Conservation (phyloP, 768 basidiomycete species). For the Glaciozyma antarctica region DNA sequence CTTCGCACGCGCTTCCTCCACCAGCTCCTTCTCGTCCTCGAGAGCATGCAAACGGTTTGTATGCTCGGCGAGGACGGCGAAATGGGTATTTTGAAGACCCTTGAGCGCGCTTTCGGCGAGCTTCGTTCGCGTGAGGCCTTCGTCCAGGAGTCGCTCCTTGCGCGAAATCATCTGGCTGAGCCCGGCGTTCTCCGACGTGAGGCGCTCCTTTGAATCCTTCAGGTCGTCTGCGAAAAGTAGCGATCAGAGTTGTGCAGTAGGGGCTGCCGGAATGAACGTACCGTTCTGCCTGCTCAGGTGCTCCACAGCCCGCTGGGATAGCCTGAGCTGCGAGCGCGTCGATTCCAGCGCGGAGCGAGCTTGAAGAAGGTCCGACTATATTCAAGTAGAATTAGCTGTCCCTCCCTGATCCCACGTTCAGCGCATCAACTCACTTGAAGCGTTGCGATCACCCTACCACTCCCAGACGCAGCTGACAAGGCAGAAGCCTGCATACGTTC, state of each 20-base stretch:
- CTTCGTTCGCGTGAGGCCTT: conserved; percentile 75
- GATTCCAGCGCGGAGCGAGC: conserved; percentile 75
- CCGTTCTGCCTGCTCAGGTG: conserved; percentile 40
- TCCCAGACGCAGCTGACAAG: conserved; percentile 38
- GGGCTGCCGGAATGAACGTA: conserved; percentile 39
- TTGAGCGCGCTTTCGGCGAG: conserved; percentile 72
- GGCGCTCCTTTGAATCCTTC: conserved; percentile 73
- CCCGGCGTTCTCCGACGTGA: conserved; percentile 75
- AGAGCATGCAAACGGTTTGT: conserved; percentile 73
- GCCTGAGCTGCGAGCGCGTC: conserved; percentile 67
- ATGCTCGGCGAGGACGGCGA: conserved; percentile 58
- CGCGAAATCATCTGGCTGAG: conserved; percentile 77
- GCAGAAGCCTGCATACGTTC: conserved; percentile 21
- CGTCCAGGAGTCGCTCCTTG: conserved; percentile 77
- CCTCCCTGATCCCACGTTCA: too few species aligned
- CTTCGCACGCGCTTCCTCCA: conserved; percentile 46
- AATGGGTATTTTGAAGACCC: conserved; percentile 59
- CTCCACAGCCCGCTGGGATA: conserved; percentile 73
- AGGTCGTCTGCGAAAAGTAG: conserved; percentile 54
- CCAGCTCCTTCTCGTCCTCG: conserved; percentile 6
- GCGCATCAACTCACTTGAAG: conserved; percentile 46
- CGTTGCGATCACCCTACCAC: conserved; percentile 78
- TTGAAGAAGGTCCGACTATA: conserved; percentile 57
- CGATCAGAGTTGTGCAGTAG: background rate
- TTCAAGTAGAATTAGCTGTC: too few species aligned